Evolutionary conservation across 345 rosid genomes (phyloP).

Genomic region (Eutrema yunnanense): DNA sequence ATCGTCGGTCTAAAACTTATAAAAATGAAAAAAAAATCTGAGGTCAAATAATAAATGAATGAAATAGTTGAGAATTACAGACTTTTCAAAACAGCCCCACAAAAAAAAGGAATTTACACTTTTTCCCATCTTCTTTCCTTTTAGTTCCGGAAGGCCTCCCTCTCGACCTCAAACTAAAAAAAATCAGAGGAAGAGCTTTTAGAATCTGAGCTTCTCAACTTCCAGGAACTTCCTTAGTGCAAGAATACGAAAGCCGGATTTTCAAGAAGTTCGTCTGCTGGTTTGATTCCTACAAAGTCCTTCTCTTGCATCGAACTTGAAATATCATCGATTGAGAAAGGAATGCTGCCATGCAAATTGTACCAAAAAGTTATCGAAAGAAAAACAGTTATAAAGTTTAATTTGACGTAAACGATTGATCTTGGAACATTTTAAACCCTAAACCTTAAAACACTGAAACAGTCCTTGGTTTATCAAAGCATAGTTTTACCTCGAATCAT

Average conservation of each 20-base stretch:
- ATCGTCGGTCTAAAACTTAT: not conserved
- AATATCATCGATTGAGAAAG: constrained; percentile 92
- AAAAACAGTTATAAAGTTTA: not conserved
- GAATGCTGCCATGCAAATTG: constrained; percentile 48
- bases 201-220: constrained; percentile 24
- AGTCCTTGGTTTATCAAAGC: not conserved
- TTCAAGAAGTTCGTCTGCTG: constrained; percentile 79
- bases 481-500: constrained; percentile 68
- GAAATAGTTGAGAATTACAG: constrained; percentile 19
- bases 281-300: constrained; percentile 79
- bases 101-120: constrained; percentile 27
- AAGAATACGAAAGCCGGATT: constrained; percentile 86
- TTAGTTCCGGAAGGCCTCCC: constrained; percentile 3
- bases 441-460: no score
- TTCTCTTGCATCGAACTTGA: constrained; percentile 77
- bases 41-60: constrained; percentile 30
- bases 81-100: constrained; percentile 12
- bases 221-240: constrained; percentile 35
- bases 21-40: not conserved
- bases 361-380: not conserved
- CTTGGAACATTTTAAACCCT: not conserved
- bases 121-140: constrained; percentile 21
- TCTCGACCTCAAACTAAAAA: constrained; percentile 7
- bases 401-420: not conserved
- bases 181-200: constrained; percentile 9